Evolutionary conservation across 1,139 yeast genomes (phyloP), one percentile per base, ranked within the genome.

Genomic region (Kluyveromyces sp.): DNA sequence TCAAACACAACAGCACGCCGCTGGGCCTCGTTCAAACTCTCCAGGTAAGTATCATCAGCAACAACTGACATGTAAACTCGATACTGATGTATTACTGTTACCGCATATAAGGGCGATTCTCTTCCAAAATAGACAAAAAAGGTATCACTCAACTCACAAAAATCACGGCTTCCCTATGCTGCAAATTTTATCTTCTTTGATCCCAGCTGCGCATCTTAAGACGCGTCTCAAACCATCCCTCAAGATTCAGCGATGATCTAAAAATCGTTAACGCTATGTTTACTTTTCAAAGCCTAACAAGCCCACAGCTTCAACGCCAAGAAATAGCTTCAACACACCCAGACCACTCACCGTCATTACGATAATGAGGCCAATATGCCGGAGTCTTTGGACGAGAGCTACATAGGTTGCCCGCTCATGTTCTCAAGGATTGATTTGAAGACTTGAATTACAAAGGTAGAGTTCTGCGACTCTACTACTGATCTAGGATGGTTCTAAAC

Each of bases 1-100:
- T 79, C 70, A 1, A 51, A 62, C n/a, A 73, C 68, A 1, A 81
- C 92, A 0, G 95, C 94, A 42, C 61, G 52, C 8, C 52, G 53
- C 60, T 87, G 96, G 30, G 71, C 72, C 0, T 53, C 58, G 56
- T 87, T 87, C 46, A 87, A 69, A 2, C 56, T 31, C 22, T 20
- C 13, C 17, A 38, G 30, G 18, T 38, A 38, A 12, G 34, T 7
- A 31, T 38, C 40, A 18, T n/a, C 15, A 28, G 33, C 33, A 12
- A 22, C 40, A 13, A 28, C 35, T 17, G 34, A 19, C 40, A 37
- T 37, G 26, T 13, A 22, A 22, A 22, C 26, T 22, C 26, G 9
- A 9, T 22, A 22, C 26, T 22, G 6, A 6, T 22, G 6, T 22
- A 9, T 6, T 22, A 9, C 7, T 30, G 7, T n/a, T n/a, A 13